Percentiles rank a stretch among this genome's conserved stretches.
phyloP scores from a whole-genome alignment of 768 basidiomycete genomes.

The Serendipita sp. region DNA sequence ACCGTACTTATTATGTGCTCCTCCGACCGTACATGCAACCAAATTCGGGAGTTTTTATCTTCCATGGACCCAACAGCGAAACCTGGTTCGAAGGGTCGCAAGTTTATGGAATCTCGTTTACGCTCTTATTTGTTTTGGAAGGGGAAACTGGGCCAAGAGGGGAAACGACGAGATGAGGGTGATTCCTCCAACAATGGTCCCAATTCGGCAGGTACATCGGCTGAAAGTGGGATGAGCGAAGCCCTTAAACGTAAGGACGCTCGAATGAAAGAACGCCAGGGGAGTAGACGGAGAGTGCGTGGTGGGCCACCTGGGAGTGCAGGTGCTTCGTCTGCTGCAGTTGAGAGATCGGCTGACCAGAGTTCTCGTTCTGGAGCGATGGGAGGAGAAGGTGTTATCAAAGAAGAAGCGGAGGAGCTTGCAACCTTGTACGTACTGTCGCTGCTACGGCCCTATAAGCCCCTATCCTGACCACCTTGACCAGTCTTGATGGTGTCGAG shows the following conservation, averaged over 20 bases:
- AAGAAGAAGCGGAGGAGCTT: conserved; percentile 13
- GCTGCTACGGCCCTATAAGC: too few relatives aligned
- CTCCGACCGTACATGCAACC: conserved; percentile 54
- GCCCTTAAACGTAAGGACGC: conserved; percentile 66
- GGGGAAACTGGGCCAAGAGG: conserved; percentile 23
- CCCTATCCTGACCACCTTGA: neutral
- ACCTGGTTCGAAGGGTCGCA: conserved; percentile 45
- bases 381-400: conserved; percentile 6
- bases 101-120: conserved; percentile 68
- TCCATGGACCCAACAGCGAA: conserved; percentile 41
- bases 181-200: neutral
- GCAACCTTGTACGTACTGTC: neutral
- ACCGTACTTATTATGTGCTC: conserved; percentile 79
- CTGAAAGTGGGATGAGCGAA: conserved; percentile 38
- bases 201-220: neutral
- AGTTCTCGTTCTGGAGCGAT: neutral
- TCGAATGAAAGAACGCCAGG: conserved; percentile 39
- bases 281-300: conserved; percentile 55
- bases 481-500: conserved; percentile 9
- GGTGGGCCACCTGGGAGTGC: conserved; percentile 31
- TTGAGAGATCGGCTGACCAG: conserved; percentile 2
- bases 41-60: conserved; percentile 67
- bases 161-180: neutral
- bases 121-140: conserved; percentile 72
- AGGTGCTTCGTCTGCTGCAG: conserved; percentile 7